These are phyloP conservation scores for Dentipellis fragilis DNA, from an alignment of 768 basidiomycete species.

Conservation along the genomic window DNA sequence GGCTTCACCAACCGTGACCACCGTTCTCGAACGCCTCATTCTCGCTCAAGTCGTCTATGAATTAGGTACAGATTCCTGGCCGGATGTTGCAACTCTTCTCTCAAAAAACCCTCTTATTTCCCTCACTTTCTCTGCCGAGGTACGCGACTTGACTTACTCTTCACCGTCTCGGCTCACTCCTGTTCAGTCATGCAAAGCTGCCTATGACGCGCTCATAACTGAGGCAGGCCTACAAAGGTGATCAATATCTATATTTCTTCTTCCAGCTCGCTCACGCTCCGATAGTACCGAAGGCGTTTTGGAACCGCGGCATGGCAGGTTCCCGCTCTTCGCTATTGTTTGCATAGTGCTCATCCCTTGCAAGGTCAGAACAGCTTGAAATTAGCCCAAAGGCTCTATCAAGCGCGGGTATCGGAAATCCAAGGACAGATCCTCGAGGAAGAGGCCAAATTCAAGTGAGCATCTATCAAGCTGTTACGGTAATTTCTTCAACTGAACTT, in stretches of 20 bases:
- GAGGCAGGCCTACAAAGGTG: conserved; percentile 58
- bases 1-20: conserved; percentile 18
- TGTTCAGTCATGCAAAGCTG: conserved; percentile 53
- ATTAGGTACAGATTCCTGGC: conserved; percentile 63
- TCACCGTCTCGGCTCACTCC: conserved; percentile 1
- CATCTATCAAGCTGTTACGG: neutral
- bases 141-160: conserved; percentile 19
- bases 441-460: conserved; percentile 73
- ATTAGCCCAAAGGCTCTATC: conserved; percentile 70
- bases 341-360: neutral
- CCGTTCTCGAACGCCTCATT: conserved; percentile 56
- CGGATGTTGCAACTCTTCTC: conserved; percentile 52
- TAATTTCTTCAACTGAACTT: too few species aligned
- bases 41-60: conserved; percentile 85
- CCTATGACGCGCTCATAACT: conserved; percentile 61
- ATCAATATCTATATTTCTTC: neutral
- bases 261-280: too few species aligned
- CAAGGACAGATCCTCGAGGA: conserved; percentile 60
- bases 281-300: conserved; percentile 39
- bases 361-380: conserved; percentile 55
- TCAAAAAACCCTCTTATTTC: conserved; percentile 60
- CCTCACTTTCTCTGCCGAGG: conserved; percentile 63
- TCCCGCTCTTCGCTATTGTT: too few species aligned
- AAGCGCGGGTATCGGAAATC: conserved; percentile 60
- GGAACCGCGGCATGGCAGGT: conserved; percentile 37